phyloP scores from a whole-genome alignment of 2,329 filamentous ascomycete species.

The Penicillium polonicum region DNA sequence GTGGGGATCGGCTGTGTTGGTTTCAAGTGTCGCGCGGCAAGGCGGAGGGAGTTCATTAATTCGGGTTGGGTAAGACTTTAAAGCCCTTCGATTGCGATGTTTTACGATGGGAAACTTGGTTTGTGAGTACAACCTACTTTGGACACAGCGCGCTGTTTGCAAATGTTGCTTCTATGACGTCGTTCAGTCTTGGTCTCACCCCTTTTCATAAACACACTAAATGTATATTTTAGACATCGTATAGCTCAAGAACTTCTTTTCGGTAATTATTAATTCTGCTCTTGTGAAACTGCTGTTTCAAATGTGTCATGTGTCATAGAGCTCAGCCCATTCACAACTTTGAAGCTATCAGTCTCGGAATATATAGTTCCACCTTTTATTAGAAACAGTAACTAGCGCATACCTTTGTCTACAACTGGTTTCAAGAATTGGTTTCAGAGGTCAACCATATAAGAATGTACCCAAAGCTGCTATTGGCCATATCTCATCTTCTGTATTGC shows the following conservation, averaged over 20 bases:
- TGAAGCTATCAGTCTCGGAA: neutral
- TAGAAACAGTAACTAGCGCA: neutral
- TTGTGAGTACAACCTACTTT: neutral
- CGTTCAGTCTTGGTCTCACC: neutral
- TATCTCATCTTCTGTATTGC: neutral
- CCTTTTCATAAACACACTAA: neutral
- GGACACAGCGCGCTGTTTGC: neutral
- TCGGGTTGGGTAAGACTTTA: neutral
- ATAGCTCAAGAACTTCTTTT: neutral
- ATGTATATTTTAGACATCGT: neutral
- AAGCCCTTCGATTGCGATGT: neutral
- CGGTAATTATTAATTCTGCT: neutral
- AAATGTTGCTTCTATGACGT: constrained; percentile 4
- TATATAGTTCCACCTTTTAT: neutral
- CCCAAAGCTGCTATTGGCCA: neutral
- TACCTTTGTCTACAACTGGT: neutral
- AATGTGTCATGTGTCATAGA: neutral
- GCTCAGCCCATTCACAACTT: neutral
- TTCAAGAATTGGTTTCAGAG: neutral
- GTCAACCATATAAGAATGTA: neutral
- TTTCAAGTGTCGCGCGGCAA: constrained; percentile 2
- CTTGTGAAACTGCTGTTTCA: neutral
- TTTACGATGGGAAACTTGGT: neutral
- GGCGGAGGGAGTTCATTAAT: constrained; percentile 6
- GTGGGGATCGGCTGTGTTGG: neutral